Evolutionary conservation across 768 basidiomycete genomes (phyloP).

Genomic region (Naematelia encephala): DNA sequence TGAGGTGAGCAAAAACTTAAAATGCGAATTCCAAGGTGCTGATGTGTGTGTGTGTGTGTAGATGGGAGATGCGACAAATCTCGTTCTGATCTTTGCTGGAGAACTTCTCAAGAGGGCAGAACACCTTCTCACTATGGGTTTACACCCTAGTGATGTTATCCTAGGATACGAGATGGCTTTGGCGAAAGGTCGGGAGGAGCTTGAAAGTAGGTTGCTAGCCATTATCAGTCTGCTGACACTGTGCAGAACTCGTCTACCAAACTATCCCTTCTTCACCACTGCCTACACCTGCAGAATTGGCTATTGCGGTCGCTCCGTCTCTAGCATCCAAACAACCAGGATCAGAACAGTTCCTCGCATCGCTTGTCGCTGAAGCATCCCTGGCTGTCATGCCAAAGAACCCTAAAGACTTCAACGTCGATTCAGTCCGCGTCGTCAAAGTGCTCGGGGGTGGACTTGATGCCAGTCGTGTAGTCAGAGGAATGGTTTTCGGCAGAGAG

Average conservation of each 20-base stretch:
- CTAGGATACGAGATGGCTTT: conserved; percentile 92
- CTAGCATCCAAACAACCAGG: conserved; percentile 98
- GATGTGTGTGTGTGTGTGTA: conserved; percentile 43
- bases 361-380: conserved; percentile 87
- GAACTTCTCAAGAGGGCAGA: conserved; percentile 93
- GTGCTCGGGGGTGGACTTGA: conserved; percentile 92
- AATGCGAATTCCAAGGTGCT: not conserved
- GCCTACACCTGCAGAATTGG: conserved; percentile 65
- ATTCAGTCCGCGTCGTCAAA: conserved; percentile 96
- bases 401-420: conserved; percentile 94
- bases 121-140: conserved; percentile 86
- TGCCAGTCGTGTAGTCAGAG: conserved; percentile 81
- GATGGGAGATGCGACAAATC: conserved; percentile 98
- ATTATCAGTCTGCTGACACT: conserved; percentile 3
- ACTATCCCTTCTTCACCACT: conserved; percentile 54
- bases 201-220: conserved; percentile 70
- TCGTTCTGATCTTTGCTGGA: conserved; percentile 90
- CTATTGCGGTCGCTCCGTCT: conserved; percentile 77
- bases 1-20: conserved; percentile 61
- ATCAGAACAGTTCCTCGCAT: conserved; percentile 74
- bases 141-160: conserved; percentile 93
- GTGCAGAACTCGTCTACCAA: conserved; percentile 28
- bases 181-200: conserved; percentile 74
- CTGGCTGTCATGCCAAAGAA: conserved; percentile 73
- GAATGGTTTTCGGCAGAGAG: conserved; percentile 97